Conservation (phyloP, 768 basidiomycete species). For the Lentinula sp. region DNA sequence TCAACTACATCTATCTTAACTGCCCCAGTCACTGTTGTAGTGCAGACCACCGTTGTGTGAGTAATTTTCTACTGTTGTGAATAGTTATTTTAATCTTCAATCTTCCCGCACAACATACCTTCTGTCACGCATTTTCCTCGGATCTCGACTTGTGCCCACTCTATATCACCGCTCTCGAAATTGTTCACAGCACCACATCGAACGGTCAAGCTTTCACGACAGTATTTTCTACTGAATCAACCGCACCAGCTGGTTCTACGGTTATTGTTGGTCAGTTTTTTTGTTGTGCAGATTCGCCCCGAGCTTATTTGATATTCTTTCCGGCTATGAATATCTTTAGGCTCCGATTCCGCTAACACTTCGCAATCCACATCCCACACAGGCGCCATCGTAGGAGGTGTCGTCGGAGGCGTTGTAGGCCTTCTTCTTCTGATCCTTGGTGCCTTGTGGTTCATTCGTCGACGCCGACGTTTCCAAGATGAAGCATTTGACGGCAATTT, state of each 20-base stretch:
- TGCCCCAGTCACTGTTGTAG: background rate
- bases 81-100: background rate
- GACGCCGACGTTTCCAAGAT: background rate
- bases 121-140: background rate
- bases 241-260: background rate
- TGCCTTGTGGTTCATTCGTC: background rate
- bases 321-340: background rate
- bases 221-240: background rate
- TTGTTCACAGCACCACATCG: background rate
- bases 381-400: constrained; percentile 4
- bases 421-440: background rate
- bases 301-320: background rate
- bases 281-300: background rate
- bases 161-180: background rate
- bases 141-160: background rate
- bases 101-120: background rate
- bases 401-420: background rate
- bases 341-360: background rate
- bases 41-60: constrained; percentile 1
- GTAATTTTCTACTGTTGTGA: background rate
- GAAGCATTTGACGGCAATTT: constrained; percentile 5
- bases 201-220: background rate
- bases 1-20: background rate
- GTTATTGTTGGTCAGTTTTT: background rate
- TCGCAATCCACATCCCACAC: background rate